Base-by-base conservation (phyloP, 1,284 basidiomycete genomes). In the Austroboletus olivaceoglutinosus region DNA sequence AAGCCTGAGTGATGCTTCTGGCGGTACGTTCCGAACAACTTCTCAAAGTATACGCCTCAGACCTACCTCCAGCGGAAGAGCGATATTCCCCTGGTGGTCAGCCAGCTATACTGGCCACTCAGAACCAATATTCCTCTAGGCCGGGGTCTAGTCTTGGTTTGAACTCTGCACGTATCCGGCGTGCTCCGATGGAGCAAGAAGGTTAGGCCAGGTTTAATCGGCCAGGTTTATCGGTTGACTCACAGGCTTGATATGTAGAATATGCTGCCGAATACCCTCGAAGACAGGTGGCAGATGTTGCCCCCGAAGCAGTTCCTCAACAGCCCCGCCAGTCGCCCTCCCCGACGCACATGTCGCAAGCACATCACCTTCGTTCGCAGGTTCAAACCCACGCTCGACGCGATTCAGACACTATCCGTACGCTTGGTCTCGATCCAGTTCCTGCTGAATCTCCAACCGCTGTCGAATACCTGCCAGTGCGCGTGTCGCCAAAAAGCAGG, bases 361-460 rank as follows among this genome's bases (percentile, higher is more conserved):
- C 52, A 51, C 70, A 59, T 58, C 70, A 59, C 58, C 58, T 52
- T 45, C 65, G 55, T 56, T 63, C 50, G 21, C 65, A 57, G 4
- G 45, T 65, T 43, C 65, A 63, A 44, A 61, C 58, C 1, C 86
- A 89, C 61, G 77, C 74, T 58, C 81, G 87, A 48, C 79, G 80
- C 23, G 86, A 89, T 53, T 89, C 87, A 0, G 86, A 90, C 55
- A 89, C 87, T 0, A 68, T 89, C 25, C 84, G 83, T 23, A 77
- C 76, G 5, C 64, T 67, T 9, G 62, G 60, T 56, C 56, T 63
- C 21, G 63, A 59, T 30, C 47, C 55, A 52, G 64, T 48, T 29
- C 44, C 58, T 41, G 52, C 63, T 39, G 62, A 59, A 43, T 76
- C 74, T 22, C 75, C 76, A 2, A 78, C 75, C 5, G 66, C 64